Conservation (phyloP, 352 stramenopile species). For the Globisporangium spinosum region DNA sequence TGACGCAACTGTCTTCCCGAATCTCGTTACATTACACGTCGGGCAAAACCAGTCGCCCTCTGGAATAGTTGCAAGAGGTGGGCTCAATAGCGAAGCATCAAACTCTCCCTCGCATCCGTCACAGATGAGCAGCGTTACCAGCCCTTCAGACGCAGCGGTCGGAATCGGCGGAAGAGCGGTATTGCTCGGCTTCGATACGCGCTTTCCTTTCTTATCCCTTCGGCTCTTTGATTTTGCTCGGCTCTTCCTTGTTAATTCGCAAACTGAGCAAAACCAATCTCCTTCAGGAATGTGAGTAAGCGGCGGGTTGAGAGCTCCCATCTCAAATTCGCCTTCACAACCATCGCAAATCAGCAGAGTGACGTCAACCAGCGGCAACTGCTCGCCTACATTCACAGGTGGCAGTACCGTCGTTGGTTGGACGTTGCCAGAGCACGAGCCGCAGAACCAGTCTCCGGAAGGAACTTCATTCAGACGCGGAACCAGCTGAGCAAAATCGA, state of each 20-base stretch:
- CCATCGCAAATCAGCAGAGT: slow-evolving; percentile 67
- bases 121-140: slow-evolving; percentile 51
- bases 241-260: background rate
- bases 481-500: slow-evolving; percentile 25
- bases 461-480: slow-evolving; percentile 23
- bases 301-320: slow-evolving; percentile 41
- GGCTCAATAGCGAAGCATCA: slow-evolving; percentile 40
- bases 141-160: slow-evolving; percentile 3
- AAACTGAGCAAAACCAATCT: slow-evolving; percentile 38
- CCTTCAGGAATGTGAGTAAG: slow-evolving; percentile 38
- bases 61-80: slow-evolving; percentile 37
- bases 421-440: background rate
- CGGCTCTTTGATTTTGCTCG: slow-evolving; percentile 6
- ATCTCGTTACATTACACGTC: background rate
- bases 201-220: slow-evolving; percentile 7
- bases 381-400: background rate
- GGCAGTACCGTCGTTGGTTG: background rate
- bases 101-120: slow-evolving; percentile 69
- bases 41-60: slow-evolving; percentile 51
- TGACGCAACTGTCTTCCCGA: background rate
- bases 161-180: background rate
- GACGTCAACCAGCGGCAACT: slow-evolving; percentile 17
- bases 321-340: slow-evolving; percentile 64
- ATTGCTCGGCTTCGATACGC: background rate
- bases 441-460: slow-evolving; percentile 40